Evolutionary conservation across 495 filamentous ascomycete genomes (phyloP).

Genomic region (Trichocladium antarcticum): DNA sequence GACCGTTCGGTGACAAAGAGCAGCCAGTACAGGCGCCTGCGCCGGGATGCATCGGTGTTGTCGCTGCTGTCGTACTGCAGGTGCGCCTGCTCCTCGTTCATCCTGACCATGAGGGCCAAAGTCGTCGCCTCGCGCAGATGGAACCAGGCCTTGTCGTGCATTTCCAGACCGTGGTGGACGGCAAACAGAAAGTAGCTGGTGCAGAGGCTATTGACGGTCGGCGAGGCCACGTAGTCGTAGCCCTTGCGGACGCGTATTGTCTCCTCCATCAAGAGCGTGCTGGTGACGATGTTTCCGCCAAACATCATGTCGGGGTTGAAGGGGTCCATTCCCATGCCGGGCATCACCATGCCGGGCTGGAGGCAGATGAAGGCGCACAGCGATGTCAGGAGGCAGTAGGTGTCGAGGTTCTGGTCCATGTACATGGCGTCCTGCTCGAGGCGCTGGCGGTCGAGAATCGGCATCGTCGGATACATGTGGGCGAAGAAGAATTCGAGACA

Average conservation of each 20-base stretch:
- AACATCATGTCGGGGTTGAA: constrained; percentile 42
- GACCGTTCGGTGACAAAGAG: constrained; percentile 63
- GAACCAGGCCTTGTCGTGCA: constrained; percentile 63
- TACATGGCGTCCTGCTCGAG: constrained; percentile 53
- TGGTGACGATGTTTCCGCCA: constrained; percentile 43
- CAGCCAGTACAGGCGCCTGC: constrained; percentile 58
- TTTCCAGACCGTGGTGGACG: constrained; percentile 60
- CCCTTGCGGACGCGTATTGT: constrained; percentile 61
- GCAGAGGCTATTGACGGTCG: constrained; percentile 55
- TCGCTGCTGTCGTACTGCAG: constrained; percentile 41
- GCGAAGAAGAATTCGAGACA: constrained; percentile 78
- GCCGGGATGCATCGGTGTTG: constrained; percentile 42
- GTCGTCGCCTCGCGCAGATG: constrained; percentile 63
- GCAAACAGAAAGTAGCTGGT: constrained; percentile 77
- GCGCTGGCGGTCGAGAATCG: constrained; percentile 59
- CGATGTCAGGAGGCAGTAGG: constrained; percentile 69
- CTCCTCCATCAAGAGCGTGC: constrained; percentile 62
- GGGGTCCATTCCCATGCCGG: constrained; percentile 34
- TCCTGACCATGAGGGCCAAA: constrained; percentile 43
- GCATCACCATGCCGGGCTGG: constrained; percentile 61
- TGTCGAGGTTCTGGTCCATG: constrained; percentile 54
- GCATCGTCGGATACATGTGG: constrained; percentile 74
- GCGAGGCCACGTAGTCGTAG: constrained; percentile 60
- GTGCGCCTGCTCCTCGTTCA: constrained; percentile 54
- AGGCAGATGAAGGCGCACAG: constrained; percentile 79